Conservation (phyloP, 805 yeast genomes). For the Monosporozyma aquatica region DNA sequence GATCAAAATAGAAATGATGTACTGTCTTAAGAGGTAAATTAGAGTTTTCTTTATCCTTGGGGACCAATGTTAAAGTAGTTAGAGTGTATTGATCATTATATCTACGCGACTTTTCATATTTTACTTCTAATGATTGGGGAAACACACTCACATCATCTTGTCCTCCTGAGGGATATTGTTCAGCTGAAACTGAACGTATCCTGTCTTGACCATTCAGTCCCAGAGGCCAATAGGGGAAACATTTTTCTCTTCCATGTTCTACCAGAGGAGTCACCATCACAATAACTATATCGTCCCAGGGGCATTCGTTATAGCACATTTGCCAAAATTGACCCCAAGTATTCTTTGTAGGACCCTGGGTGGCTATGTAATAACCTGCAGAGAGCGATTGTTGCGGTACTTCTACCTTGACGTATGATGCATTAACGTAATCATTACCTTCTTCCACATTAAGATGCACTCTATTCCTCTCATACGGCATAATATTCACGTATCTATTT, state of each 20-base stretch:
- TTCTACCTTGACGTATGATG: conserved; percentile 49
- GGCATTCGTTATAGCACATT: conserved; percentile 55
- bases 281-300: conserved; percentile 46
- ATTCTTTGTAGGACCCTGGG: conserved; percentile 69
- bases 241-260: conserved; percentile 66
- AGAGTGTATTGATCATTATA: conserved; percentile 17
- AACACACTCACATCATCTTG: conserved; percentile 19
- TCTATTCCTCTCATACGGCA: conserved; percentile 57
- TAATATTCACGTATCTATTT: conserved; percentile 54
- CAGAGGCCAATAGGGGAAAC: conserved; percentile 69
- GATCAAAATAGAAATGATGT: conserved; percentile 61
- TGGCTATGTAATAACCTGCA: conserved; percentile 46
- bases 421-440: conserved; percentile 67
- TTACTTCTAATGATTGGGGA: conserved; percentile 13
- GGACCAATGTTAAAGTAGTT: conserved; percentile 18
- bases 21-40: conserved; percentile 34
- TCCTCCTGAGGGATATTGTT: conserved; percentile 19
- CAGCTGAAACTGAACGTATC: conserved; percentile 5
- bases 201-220: conserved; percentile 9
- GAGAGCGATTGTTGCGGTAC: conserved; percentile 16
- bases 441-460: conserved; percentile 33
- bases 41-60: conserved; percentile 24
- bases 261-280: conserved; percentile 69
- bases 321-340: conserved; percentile 88
- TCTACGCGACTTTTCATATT: conserved; percentile 15